These are phyloP conservation scores for Sesbania bispinosa DNA, from an alignment of 306 rosid species.

Conservation along the genomic window DNA sequence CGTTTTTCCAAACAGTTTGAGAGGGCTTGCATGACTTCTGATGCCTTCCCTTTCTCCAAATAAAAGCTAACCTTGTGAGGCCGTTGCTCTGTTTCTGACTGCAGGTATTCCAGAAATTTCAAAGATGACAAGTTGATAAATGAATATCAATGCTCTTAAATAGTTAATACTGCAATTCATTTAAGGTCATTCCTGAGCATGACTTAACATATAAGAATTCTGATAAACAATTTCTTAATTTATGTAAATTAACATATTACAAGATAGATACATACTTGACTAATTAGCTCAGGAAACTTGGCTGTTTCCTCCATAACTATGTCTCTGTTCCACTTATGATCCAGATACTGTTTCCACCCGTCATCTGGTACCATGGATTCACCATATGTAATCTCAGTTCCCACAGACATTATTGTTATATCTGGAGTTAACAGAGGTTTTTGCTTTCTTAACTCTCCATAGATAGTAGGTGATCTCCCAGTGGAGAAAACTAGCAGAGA, in stretches of 20 bases:
- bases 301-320: conserved; percentile 66
- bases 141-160: conserved; percentile 1
- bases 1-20: conserved; percentile 49
- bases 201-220: not conserved
- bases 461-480: conserved; percentile 70
- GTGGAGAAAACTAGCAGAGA: conserved; percentile 88
- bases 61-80: conserved; percentile 88
- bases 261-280: conserved; percentile 48
- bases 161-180: not conserved
- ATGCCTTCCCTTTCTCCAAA: conserved; percentile 59
- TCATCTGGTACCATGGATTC: conserved; percentile 53
- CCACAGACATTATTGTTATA: conserved; percentile 69
- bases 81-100: conserved; percentile 73
- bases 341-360: conserved; percentile 53
- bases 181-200: not conserved
- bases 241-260: not conserved
- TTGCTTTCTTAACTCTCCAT: conserved; percentile 43
- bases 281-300: conserved; percentile 59
- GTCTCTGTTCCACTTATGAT: conserved; percentile 62
- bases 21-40: conserved; percentile 40
- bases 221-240: not conserved
- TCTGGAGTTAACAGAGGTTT: conserved; percentile 82
- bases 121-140: not conserved
- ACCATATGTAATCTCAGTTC: conserved; percentile 79
- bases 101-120: conserved; percentile 34